Base-by-base conservation (phyloP, 2,329 filamentous ascomycete species). In the Capronia epimyces region DNA sequence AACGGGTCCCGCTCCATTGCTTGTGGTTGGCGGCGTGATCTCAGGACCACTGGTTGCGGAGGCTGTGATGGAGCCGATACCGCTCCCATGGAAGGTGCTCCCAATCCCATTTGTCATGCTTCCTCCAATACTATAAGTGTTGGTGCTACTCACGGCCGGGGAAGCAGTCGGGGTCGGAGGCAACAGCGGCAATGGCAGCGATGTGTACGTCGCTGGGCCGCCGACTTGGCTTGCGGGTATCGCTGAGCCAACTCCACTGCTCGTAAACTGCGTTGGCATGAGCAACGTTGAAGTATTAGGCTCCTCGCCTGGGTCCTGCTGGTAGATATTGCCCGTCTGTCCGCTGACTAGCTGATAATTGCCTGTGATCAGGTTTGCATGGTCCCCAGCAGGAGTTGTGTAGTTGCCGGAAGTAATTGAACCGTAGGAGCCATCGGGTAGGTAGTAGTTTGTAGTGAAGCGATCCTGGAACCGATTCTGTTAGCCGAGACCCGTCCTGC, bases 381-480 rank as follows among this genome's bases (percentile, higher is more conserved):
- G 63, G 21, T 67, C 65, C 20, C 67, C 67, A 7, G 60, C 59
- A 2, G 60, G 43, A 4, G 68, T 68, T n/a, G 56, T 66, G 59
- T 75, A 77, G 13, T 68, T 56, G 10, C 73, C 75, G 0, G 65
- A 66, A 1, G 65, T 67, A n/a, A 77, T 63, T 2, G 69, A 73
- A 10, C 75, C 75, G 45, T 67, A 73, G 13, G 72, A 71, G 27
- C 69, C 69, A 51, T 75, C 74, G 2, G 70, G 62, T 43, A 77
- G 71, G 46, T 68, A 69, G 58, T 65, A 77, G 56, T 76, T 72
- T 15, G 75, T 78, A 3, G 75, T 77, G 64, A 74, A 77, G 48
- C 69, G 70, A 61, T 77, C 75, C 66, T 68, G 31, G 15, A 5
- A 20, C 36, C 40, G 15, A 25, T 20, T 15, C 9, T 22, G 6